Evolutionary conservation across 2,329 filamentous ascomycete species (phyloP), one percentile per base, ranked within the genome.

Genomic region (Aspergillus versicolor): DNA sequence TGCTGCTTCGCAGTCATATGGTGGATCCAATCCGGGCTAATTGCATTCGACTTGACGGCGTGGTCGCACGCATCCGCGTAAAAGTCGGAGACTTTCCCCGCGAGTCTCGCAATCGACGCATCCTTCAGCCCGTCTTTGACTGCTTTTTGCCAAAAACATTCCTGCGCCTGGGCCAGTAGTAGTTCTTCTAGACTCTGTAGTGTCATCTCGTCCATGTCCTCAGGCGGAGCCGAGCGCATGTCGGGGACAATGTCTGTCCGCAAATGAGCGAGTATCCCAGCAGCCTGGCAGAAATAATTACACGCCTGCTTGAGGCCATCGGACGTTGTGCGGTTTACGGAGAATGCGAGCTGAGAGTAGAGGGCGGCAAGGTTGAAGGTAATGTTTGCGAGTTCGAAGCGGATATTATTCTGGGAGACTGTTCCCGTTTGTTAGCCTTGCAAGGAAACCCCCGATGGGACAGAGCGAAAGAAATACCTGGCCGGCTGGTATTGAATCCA

Each of bases 131-230:
- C 87, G 70, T 97, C 93, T 79, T 95, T 92, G 57, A 96, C 92
- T 1, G 94, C 93, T 72, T 96, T 97, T 65, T 94, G 89, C 94
- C 94, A 99, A 75, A 94, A 97, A 71, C 92, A 97, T 76, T 99
- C 94, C 70, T 99, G 94, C 27, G 89, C 92, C 72, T 99, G 92
- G 1, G 92, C 93, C 9, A 99, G 82, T 72, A 96, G 86, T 30
- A 99, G 81, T 71, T 93, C 85, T 65, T 90, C 85, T 45, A 97
- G 77, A 52, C 90, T 91, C 66, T 93, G 89, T 47, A 99, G 80
- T 0, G 92, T 97, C 68, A 90, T 84, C 50, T 86, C 83, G 67
- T 99, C 94, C 92, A 99, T 96, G 70, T 99, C 94, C 70, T 97
- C 94, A 1, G 94, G 92, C 0, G 92, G 91, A 13, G 88, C 85